Base-by-base conservation (phyloP, 257 asterid genomes). In the Gynochthodes officinalis region DNA sequence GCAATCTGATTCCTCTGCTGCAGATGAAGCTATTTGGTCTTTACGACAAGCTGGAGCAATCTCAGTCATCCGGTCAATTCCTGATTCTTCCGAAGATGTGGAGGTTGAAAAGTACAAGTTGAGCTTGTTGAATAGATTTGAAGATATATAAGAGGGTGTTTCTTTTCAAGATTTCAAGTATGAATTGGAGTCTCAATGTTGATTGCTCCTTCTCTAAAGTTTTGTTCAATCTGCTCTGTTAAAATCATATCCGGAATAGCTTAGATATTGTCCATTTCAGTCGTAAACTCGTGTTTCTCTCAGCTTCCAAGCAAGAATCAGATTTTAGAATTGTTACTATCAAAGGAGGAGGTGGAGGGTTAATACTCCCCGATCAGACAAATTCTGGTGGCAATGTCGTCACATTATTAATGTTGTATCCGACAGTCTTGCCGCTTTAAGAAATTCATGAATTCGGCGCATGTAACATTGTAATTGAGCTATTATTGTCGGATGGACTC, bases 21-120 rank as follows among this genome's bases (percentile, higher is more conserved):
- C 73, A 92, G 98, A 84, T 67, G 88, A 81, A 70, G 98, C 88
- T 77, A 86, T 77, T 15, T 84, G 78, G 81, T 85, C 86, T 30
- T 79, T 92, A 70, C 86, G 69, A 76, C 82, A 79, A 77, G 89
- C 90, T 67, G 98, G 96, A 76, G 97, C 91, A 27, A 60, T 81
- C 62, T 50, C 88, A 23, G 76, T 76, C 70, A 80, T 92, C 78
- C 80, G 23, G 65, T 86, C 90, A 55, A 79, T 84, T 59, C 87
- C 86, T 1, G 80, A 84, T 75, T 84, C 96, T 3, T 40, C 58
- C 1, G 89, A 92, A 75, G 84, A 80, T 67, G 73, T 78, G 65
- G 97, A 86, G 75, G 77, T 92, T 27, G 86, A 75, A 81, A 84
- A 79, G 15, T 86, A 81, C 87, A 86, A 87, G 84, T 48, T 54